Base-by-base conservation (phyloP, 2,329 filamentous ascomycete species). In the Dothideomycetes sp. region DNA sequence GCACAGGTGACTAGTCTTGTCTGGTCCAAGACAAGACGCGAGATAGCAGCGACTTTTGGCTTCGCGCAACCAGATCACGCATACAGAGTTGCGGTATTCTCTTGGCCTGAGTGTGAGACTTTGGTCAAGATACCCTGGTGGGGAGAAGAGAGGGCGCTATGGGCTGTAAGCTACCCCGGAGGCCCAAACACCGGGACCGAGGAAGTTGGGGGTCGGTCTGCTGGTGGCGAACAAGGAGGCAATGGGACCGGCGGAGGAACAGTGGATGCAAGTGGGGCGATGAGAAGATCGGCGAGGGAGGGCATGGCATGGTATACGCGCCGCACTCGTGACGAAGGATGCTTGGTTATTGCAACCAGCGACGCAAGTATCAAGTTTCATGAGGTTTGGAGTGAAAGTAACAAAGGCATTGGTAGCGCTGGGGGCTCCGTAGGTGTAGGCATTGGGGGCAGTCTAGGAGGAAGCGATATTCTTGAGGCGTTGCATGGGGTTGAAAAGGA, bases 301-400 rank as follows among this genome's bases (percentile, higher is more conserved):
- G 53, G 49, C 50, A 53, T 63, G 50, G 67, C 77, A 71, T 41
- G 69, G 68, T n/a, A 62, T 66, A 34, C 72, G 68, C 60, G 69
- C 46, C 66, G 76, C 15, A 77, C 73, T 0, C 65, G 69, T 4
- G 72, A 77, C 47, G 84, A 89, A 51, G 85, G 84, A 0, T 94
- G 87, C 56, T 80, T 98, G 49, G 83, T 95, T 14, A 82, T 98
- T 38, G 89, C 88, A 12, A 83, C 85, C 32, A 94, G 87, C 54
- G 88, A 96, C 61, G 81, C 86, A 56, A 93, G 77, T 50, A 82
- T 96, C 59, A 91, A 91, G 56, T 96, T 96, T 53, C 87, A 96
- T 59, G 88, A 96, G 63, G 78, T 98, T 9, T 96, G 88, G 91
- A 47, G 50, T 15, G 54, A 57, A 18, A 35, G 38, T 8, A 31